phyloP scores from a whole-genome alignment of 495 filamentous ascomycete species.

The Monascus purpureus region DNA sequence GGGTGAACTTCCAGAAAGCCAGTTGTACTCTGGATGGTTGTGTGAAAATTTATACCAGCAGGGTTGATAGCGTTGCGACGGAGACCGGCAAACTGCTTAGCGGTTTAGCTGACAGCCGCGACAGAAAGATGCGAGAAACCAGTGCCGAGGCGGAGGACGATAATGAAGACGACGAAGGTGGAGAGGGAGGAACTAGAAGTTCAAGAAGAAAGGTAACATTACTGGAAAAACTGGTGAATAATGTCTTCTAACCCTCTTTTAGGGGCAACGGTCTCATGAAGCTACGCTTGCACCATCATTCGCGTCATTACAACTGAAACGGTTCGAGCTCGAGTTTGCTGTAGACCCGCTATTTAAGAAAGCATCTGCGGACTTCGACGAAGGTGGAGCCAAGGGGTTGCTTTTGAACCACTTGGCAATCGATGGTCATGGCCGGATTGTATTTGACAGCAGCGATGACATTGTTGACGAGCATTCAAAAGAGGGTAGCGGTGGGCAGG shows the following conservation, averaged over 20 bases:
- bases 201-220: constrained; percentile 50
- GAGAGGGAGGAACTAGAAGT: constrained; percentile 65
- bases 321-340: constrained; percentile 91
- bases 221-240: too few species aligned
- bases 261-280: constrained; percentile 71
- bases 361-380: constrained; percentile 93
- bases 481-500: constrained; percentile 29
- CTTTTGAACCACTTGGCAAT: constrained; percentile 92
- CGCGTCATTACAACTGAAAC: constrained; percentile 79
- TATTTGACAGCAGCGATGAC: constrained; percentile 97
- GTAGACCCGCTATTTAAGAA: constrained; percentile 99
- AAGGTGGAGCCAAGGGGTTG: constrained; percentile 92
- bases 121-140: constrained; percentile 54
- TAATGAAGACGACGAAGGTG: constrained; percentile 69
- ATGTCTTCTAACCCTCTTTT: too few species aligned
- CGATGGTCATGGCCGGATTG: constrained; percentile 79
- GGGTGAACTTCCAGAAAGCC: constrained; percentile 96
- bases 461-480: constrained; percentile 46
- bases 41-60: constrained; percentile 97
- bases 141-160: constrained; percentile 48
- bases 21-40: constrained; percentile 97
- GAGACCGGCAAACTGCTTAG: constrained; percentile 94
- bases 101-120: constrained; percentile 82
- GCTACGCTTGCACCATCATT: constrained; percentile 83
- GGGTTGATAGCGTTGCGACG: constrained; percentile 95